These are phyloP conservation scores for Aspergillus aculeatus DNA, from an alignment of 2,329 filamentous ascomycete species.

Conservation along the genomic window DNA sequence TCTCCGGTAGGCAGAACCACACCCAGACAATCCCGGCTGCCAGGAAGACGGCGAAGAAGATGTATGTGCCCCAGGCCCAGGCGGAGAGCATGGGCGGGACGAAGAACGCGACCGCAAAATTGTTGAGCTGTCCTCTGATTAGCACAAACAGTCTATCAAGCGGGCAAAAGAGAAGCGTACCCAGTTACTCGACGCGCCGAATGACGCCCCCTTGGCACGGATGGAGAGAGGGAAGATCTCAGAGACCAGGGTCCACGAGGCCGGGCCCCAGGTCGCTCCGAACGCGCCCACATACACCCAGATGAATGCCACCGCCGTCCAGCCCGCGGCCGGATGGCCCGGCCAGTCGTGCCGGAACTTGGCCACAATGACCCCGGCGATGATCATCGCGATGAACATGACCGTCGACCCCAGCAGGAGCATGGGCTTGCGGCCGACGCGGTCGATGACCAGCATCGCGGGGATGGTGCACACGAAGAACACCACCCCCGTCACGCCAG, in stretches of 20 bases:
- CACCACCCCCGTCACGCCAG: slow-evolving; percentile 35
- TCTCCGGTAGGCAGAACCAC: slow-evolving; percentile 50
- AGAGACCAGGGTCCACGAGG: slow-evolving; percentile 29
- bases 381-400: slow-evolving; percentile 28
- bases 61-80: slow-evolving; percentile 30
- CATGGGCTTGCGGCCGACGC: slow-evolving; percentile 31
- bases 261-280: slow-evolving; percentile 29
- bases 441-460: slow-evolving; percentile 31
- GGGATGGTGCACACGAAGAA: slow-evolving; percentile 34
- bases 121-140: slow-evolving; percentile 19
- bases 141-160: not conserved
- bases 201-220: slow-evolving; percentile 29
- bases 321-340: slow-evolving; percentile 26
- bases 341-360: slow-evolving; percentile 31
- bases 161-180: not conserved
- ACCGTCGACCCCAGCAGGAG: slow-evolving; percentile 24
- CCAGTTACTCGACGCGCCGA: slow-evolving; percentile 33
- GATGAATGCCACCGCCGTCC: slow-evolving; percentile 29
- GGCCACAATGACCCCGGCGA: slow-evolving; percentile 28
- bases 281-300: slow-evolving; percentile 30
- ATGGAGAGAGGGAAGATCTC: slow-evolving; percentile 32
- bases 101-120: slow-evolving; percentile 31
- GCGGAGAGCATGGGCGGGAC: slow-evolving; percentile 27
- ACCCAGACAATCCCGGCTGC: slow-evolving; percentile 27
- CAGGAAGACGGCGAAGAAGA: slow-evolving; percentile 31